phyloP scores from a whole-genome alignment of 2,329 filamentous ascomycete genomes.

The Berkeleyomyces rouxiae region DNA sequence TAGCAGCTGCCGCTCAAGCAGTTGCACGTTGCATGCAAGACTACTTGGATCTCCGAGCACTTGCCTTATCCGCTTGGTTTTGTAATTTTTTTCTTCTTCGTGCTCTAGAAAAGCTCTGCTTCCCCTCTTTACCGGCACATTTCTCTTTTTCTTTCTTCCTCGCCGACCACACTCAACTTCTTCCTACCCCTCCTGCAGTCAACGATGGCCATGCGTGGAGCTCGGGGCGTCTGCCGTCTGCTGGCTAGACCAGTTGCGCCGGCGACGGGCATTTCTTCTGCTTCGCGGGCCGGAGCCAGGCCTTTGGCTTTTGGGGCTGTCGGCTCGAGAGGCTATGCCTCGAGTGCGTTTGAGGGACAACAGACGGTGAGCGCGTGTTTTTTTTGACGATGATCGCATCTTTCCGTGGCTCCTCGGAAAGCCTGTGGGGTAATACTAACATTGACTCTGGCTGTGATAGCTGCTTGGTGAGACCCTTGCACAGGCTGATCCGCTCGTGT shows the following conservation, averaged over 20 bases:
- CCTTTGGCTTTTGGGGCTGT: neutral
- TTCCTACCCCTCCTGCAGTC: neutral
- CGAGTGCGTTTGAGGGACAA: slow-evolving; percentile 36
- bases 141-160: neutral
- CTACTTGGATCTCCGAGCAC: neutral
- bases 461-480: slow-evolving; percentile 64
- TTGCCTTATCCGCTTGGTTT: neutral
- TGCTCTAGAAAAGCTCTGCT: neutral
- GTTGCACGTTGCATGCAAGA: neutral
- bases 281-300: neutral
- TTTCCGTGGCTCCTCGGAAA: neutral
- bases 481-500: slow-evolving; percentile 74
- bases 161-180: neutral
- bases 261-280: neutral
- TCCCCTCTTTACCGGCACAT: neutral
- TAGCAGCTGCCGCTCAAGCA: neutral
- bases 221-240: slow-evolving; percentile 16
- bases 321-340: slow-evolving; percentile 22
- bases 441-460: slow-evolving; percentile 28
- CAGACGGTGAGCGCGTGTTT: slow-evolving; percentile 31
- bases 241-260: slow-evolving; percentile 3
- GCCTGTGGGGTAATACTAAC: slow-evolving; percentile 6
- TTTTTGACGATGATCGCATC: neutral
- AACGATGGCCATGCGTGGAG: slow-evolving; percentile 8
- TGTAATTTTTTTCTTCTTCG: neutral